phyloP scores from a whole-genome alignment of 371 early-diverging fungal species.

The Coemansia linderi region DNA sequence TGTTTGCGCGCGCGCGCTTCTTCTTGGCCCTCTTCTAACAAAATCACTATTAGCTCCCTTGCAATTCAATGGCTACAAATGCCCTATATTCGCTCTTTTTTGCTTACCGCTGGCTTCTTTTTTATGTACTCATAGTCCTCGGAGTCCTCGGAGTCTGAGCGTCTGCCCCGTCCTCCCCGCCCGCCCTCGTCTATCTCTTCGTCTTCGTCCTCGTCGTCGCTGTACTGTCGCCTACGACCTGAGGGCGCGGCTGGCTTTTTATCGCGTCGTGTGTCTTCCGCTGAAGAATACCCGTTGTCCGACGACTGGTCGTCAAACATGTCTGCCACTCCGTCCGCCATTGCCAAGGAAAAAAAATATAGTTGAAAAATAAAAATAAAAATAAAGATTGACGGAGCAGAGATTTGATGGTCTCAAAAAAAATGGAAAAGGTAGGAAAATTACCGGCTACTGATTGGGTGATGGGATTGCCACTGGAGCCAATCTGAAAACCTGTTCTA shows the following conservation, averaged over 20 bases:
- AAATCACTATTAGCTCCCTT: background rate
- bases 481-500: too few relatives aligned
- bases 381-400: background rate
- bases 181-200: conserved; percentile 51
- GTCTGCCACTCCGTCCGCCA: conserved; percentile 43
- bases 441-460: too few relatives aligned
- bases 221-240: conserved; percentile 23
- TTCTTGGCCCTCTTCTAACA: conserved; percentile 49
- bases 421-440: too few relatives aligned
- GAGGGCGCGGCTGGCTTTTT: conserved; percentile 1
- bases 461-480: too few relatives aligned
- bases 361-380: background rate
- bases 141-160: conserved; percentile 47
- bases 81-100: background rate
- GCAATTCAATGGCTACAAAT: background rate
- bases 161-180: conserved; percentile 17
- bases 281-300: conserved; percentile 30
- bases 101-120: conserved; percentile 16
- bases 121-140: conserved; percentile 48
- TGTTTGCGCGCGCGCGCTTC: conserved; percentile 54
- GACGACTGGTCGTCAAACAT: conserved; percentile 44
- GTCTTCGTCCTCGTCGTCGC: conserved; percentile 22
- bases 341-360: background rate
- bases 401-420: background rate
- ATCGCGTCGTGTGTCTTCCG: conserved; percentile 1